Conservation (phyloP, 495 filamentous ascomycete genomes). For the Darksidea phi region DNA sequence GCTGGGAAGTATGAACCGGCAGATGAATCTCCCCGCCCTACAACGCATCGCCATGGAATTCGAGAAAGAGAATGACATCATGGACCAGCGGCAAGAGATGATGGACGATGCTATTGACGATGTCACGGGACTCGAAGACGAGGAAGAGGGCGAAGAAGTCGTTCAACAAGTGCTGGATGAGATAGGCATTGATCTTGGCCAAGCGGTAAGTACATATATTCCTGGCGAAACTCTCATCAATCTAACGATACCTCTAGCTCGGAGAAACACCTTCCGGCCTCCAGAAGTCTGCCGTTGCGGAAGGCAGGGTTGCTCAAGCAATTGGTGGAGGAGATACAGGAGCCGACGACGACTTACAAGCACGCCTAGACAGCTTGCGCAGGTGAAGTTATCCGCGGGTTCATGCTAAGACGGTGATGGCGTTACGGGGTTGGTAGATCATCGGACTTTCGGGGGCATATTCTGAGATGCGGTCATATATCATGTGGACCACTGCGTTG, state of each 20-base stretch:
- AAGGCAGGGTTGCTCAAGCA: conserved; percentile 47
- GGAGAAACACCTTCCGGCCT: conserved; percentile 48
- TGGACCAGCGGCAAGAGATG: conserved; percentile 99
- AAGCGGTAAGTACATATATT: conserved; percentile 62
- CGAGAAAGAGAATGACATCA: conserved; percentile 96
- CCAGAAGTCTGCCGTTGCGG: conserved; percentile 42
- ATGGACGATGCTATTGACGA: conserved; percentile 99
- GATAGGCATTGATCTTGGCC: conserved; percentile 88
- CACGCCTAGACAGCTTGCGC: conserved; percentile 47
- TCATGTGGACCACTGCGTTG: no score
- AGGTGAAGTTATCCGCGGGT: conserved; percentile 18
- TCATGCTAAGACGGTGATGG: conserved; percentile 2
- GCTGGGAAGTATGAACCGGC: conserved; percentile 91
- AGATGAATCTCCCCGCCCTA: conserved; percentile 93
- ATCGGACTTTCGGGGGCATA: no score
- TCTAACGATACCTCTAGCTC: conserved; percentile 41
- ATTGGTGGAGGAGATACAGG: conserved; percentile 46
- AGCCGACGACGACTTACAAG: conserved; percentile 49
- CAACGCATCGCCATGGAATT: conserved; percentile 99
- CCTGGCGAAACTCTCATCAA: conserved; percentile 12
- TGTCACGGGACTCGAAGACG: conserved; percentile 86
- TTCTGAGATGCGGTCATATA: no score
- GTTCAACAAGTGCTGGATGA: conserved; percentile 95
- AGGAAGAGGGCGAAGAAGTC: conserved; percentile 90
- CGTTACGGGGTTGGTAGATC: conserved; percentile 4